phyloP scores from a whole-genome alignment of 2,329 filamentous ascomycete genomes.

The Hypomyces rosellus region DNA sequence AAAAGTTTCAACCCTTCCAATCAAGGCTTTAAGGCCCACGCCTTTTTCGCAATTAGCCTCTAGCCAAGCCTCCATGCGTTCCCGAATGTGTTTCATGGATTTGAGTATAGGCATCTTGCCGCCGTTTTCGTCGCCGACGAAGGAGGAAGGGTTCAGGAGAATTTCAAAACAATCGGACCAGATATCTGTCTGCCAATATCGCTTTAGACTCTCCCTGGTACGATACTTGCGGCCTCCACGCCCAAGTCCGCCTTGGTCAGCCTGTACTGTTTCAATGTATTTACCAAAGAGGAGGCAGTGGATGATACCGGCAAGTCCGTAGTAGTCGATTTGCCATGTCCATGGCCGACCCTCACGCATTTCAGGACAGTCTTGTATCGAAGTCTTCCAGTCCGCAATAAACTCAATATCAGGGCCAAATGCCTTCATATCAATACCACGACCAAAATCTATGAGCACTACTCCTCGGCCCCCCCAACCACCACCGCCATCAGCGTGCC shows the following conservation, averaged over 20 bases:
- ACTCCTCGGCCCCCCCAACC: conserved; percentile 80
- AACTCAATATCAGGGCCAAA: conserved; percentile 72
- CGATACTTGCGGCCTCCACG: conserved; percentile 63
- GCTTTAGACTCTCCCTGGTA: conserved; percentile 76
- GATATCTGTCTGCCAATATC: conserved; percentile 94
- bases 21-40: conserved; percentile 61
- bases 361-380: conserved; percentile 83
- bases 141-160: conserved; percentile 71
- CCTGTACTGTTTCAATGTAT: conserved; percentile 77
- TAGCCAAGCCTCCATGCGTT: conserved; percentile 80
- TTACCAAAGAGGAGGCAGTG: conserved; percentile 89
- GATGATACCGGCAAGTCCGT: conserved; percentile 81
- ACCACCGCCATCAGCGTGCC: conserved; percentile 63
- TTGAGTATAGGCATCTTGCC: conserved; percentile 65
- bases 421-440: conserved; percentile 85
- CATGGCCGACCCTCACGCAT: conserved; percentile 91
- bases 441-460: conserved; percentile 87
- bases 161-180: conserved; percentile 81
- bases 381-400: conserved; percentile 91
- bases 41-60: conserved; percentile 77
- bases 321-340: conserved; percentile 97
- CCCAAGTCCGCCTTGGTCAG: conserved; percentile 49
- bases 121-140: conserved; percentile 58
- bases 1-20: conserved; percentile 57
- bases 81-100: conserved; percentile 61